Percentiles rank a stretch among this genome's conserved stretches.
Conservation (phyloP, 1,284 basidiomycete species). For the Sporisorium exsertum region DNA sequence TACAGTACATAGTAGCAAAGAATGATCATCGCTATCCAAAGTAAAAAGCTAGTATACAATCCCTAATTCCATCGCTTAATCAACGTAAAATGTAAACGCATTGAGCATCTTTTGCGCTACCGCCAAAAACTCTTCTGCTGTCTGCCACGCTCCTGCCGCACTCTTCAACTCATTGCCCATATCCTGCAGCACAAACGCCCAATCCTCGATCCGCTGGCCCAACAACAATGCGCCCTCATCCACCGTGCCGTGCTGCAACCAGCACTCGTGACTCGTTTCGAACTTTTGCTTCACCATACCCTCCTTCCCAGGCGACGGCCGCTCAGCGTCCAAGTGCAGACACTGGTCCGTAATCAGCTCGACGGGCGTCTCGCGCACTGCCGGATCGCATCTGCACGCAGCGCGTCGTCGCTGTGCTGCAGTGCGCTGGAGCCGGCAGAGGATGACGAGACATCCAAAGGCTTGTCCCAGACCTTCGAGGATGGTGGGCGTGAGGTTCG, state of each 20-base stretch:
- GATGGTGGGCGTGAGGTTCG: conserved; percentile 37
- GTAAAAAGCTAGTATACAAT: not conserved
- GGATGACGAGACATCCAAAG: conserved; percentile 43
- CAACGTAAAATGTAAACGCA: conserved; percentile 38
- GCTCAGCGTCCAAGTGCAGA: conserved; percentile 36
- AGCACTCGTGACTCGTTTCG: conserved; percentile 27
- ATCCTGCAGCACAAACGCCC: conserved; percentile 49
- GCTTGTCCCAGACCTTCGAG: conserved; percentile 44
- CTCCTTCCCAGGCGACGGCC: conserved; percentile 13
- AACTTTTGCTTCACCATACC: conserved; percentile 5
- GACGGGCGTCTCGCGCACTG: conserved; percentile 26
- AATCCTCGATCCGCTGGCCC: conserved; percentile 43
- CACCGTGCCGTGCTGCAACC: conserved; percentile 44
- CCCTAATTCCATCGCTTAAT: conserved; percentile 7
- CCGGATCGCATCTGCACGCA: conserved; percentile 15
- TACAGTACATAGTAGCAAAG: no score
- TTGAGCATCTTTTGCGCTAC: conserved; percentile 38
- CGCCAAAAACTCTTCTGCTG: conserved; percentile 38
- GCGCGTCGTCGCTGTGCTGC: conserved; percentile 14
- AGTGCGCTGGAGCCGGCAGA: conserved; percentile 27
- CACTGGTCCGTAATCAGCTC: conserved; percentile 45
- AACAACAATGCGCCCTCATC: conserved; percentile 41
- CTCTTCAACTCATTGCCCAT: conserved; percentile 44
- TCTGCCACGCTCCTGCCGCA: conserved; percentile 36
- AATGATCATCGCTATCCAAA: not conserved